Evolutionary conservation across 2,329 filamentous ascomycete genomes (phyloP), one percentile per base, ranked within the genome.

Genomic region (Pyrenophora seminiperda): DNA sequence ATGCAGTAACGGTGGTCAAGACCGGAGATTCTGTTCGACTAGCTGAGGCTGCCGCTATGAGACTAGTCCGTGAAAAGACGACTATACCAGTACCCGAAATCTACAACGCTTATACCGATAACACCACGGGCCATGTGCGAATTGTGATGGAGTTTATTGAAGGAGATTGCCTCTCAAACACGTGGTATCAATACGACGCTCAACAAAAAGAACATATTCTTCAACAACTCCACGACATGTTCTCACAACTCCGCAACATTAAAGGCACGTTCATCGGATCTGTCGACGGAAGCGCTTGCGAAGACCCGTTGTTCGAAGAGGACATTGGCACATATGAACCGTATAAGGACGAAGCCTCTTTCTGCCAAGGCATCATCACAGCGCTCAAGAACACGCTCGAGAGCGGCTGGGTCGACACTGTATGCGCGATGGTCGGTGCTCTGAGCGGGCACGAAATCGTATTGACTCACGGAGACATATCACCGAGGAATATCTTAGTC

Each of bases 131-230:
- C 14, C 49, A 53, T 45, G 34, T 38, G 13, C 44, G 48, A 19
- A 60, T 60, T 20, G 52, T 60, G 7, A 60, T 60, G 57, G 54
- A 60, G 34, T 56, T 53, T 30, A 47, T 60, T 11, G 48, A 56
- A 34, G 57, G 57, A 7, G 45, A 55, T 24, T 34, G 34, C 10
- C 55, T 60, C 10, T 42, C 32, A 33, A n/a, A 33, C 15, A n/a
- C 7, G 7, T 33, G 31, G 31, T 3, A 33, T 4, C 14, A 13
- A 33, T 10, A 15, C 13, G 15, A 33, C 15, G 1, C 7, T 4
- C 13, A 14, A 1, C 4, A 33, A 33, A 14, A 33, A 17, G 7
- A 54, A 41, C 51, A 50, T 33, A 44, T 44, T 29, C 47, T 14
- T 20, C 47, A 57, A 22, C 53, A 44, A 6, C 5, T 18, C 2